Base-by-base conservation (phyloP, 768 basidiomycete genomes). In the Paxillus rubicundulus region DNA sequence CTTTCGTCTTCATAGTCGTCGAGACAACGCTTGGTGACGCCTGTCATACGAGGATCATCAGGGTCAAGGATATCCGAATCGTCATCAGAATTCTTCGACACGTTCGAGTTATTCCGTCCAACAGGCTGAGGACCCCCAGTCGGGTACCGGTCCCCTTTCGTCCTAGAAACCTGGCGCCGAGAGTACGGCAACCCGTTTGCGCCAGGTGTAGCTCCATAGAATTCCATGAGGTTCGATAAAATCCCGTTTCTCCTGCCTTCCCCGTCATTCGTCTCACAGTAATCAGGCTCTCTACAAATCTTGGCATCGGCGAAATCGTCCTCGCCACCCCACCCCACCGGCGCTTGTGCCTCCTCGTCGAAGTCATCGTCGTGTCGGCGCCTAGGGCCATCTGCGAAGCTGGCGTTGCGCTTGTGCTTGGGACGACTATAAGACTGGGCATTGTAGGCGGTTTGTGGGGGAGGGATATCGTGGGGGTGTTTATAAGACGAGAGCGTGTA, bases 11-110 rank as follows among this genome's bases (percentile, higher is more conserved):
- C 80, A 8, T 76, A 75, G 60, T 86, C 85, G 50, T 82, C 80
- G 32, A 80, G 70, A 50, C 74, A 73, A 53, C 71, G 70, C 47
- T 74, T 75, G 57, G 68, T 74, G 28, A 78, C 67, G 5, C 85
- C 85, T 40, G 84, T 88, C 20, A 89, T 72, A 39, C 78, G 74
- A 45, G 87, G 87, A 67, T 91, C 88, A 57, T 91, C 86, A 16
- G 81, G 77, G 62, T 92, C 89, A 36, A 86, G 67, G 8, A 79
- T 50, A 14, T 85, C 80, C 17, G 81, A 82, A 43, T 74, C 66
- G 45, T 71, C 66, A 24, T 65, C 65, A 13, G 65, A 67, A 40
- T 60, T 57, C 24, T 21, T 43, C 21, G 81, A 84, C 33, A 66
- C 67, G 55, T 70, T 72, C 1, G 84, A 82, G 54, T 78, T 72